phyloP scores from a whole-genome alignment of 2,329 filamentous ascomycete species.

The Dactylonectria estremocensis region DNA sequence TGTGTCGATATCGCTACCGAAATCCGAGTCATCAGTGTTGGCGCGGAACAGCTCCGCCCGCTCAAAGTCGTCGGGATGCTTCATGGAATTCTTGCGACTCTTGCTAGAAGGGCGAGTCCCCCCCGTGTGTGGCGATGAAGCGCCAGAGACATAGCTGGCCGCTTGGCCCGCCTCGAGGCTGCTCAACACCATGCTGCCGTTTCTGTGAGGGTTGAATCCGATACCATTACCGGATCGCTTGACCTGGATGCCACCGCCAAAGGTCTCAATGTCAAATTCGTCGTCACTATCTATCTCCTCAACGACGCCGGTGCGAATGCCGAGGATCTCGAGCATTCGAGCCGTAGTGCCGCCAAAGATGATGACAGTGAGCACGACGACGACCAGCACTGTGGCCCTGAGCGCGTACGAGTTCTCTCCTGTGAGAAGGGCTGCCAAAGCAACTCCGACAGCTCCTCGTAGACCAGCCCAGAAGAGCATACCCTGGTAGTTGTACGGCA shows the following conservation, averaged over 20 bases:
- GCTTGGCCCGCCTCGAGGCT: constrained; percentile 61
- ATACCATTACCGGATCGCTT: constrained; percentile 85
- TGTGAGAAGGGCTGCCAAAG: constrained; percentile 88
- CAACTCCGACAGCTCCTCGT: constrained; percentile 95
- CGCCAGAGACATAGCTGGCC: constrained; percentile 68
- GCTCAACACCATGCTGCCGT: constrained; percentile 73
- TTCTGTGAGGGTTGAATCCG: constrained; percentile 80
- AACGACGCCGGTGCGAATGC: constrained; percentile 96
- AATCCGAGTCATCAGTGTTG: constrained; percentile 69
- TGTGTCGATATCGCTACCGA: constrained; percentile 76
- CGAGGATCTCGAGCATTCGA: constrained; percentile 96
- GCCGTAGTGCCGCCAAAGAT: constrained; percentile 98
- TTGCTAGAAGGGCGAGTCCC: constrained; percentile 62
- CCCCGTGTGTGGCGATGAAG: constrained; percentile 63
- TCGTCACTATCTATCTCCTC: constrained; percentile 98
- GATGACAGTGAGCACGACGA: constrained; percentile 97
- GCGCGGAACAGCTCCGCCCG: constrained; percentile 69
- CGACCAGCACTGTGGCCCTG: constrained; percentile 95
- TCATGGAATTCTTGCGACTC: constrained; percentile 67
- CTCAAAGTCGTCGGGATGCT: constrained; percentile 65
- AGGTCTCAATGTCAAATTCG: constrained; percentile 94
- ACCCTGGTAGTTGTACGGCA: constrained; percentile 96
- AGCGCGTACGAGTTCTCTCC: constrained; percentile 87
- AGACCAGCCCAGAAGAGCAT: constrained; percentile 99
- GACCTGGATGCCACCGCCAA: constrained; percentile 80